Conservation (phyloP, 2,329 filamentous ascomycete genomes). For the Dothidotthia symphoricarpi region DNA sequence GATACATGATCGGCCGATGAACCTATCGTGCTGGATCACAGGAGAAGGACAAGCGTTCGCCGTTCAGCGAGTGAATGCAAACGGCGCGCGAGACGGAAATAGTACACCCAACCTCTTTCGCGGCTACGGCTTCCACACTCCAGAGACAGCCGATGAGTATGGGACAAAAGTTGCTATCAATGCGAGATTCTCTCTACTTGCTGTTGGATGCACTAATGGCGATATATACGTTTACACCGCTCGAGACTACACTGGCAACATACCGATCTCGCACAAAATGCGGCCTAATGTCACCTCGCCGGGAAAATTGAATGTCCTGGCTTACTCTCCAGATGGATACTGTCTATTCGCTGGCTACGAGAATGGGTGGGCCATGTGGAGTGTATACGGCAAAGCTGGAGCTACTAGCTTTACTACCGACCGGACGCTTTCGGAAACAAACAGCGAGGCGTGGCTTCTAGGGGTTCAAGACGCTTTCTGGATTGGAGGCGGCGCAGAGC, state of each 20-base stretch:
- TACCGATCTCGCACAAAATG: conserved; percentile 80
- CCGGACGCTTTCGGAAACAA: conserved; percentile 59
- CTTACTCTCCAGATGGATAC: conserved; percentile 93
- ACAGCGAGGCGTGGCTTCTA: conserved; percentile 80
- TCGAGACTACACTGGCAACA: conserved; percentile 89
- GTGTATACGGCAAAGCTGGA: conserved; percentile 89
- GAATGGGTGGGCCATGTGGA: conserved; percentile 93
- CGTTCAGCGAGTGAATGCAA: conserved; percentile 65
- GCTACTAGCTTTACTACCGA: conserved; percentile 80
- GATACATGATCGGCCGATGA: conserved; percentile 95
- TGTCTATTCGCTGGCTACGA: conserved; percentile 93
- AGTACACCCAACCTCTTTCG: conserved; percentile 70
- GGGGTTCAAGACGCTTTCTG: conserved; percentile 77
- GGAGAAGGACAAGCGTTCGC: conserved; percentile 85
- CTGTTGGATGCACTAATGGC: conserved; percentile 77
- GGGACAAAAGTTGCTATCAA: conserved; percentile 82
- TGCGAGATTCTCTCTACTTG: conserved; percentile 89
- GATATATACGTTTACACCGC: conserved; percentile 86
- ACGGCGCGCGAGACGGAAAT: conserved; percentile 41
- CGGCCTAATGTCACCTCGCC: conserved; percentile 67
- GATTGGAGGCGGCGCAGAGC: conserved; percentile 83
- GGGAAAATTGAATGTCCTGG: conserved; percentile 70
- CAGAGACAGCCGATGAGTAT: conserved; percentile 57
- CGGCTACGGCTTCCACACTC: conserved; percentile 85
- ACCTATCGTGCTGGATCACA: conserved; percentile 88